Evolutionary conservation across 1,284 basidiomycete species (phyloP).

Genomic region (Rhodotorula sp.): DNA sequence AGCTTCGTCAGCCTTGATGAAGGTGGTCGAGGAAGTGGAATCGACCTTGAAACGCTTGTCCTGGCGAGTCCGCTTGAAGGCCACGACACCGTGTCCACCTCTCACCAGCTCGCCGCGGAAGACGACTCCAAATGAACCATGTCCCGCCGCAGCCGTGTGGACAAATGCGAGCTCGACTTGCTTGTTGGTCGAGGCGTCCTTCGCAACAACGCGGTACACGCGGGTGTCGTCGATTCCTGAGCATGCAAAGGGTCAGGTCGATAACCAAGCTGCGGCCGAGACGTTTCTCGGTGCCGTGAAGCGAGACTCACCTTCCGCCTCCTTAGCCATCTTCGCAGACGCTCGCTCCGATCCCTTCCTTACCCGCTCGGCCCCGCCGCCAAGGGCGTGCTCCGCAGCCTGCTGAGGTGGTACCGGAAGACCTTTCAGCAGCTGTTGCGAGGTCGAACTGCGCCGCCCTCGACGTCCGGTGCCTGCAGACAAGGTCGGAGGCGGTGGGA

Average conservation of each 20-base stretch:
- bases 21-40: constrained; percentile 5
- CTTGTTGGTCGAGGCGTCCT: constrained; percentile 4
- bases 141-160: constrained; percentile 3
- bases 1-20: background rate
- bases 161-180: constrained; percentile 6
- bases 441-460: too few species aligned
- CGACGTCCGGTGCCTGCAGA: too few species aligned
- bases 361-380: too few species aligned
- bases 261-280: background rate
- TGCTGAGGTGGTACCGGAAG: too few species aligned
- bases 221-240: background rate
- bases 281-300: background rate
- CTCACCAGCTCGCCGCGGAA: constrained; percentile 6
- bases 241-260: too few species aligned
- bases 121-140: constrained; percentile 33
- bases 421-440: too few species aligned
- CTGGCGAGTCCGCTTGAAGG: constrained; percentile 79
- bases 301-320: background rate
- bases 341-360: too few species aligned
- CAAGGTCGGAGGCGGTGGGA: too few species aligned
- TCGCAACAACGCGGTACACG: constrained; percentile 12
- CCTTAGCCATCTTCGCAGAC: too few species aligned
- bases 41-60: constrained; percentile 99
- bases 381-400: too few species aligned
- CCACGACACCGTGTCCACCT: constrained; percentile 38